Evolutionary conservation across 2,329 filamentous ascomycete genomes (phyloP).

Genomic region (Calonectria henricotiae): DNA sequence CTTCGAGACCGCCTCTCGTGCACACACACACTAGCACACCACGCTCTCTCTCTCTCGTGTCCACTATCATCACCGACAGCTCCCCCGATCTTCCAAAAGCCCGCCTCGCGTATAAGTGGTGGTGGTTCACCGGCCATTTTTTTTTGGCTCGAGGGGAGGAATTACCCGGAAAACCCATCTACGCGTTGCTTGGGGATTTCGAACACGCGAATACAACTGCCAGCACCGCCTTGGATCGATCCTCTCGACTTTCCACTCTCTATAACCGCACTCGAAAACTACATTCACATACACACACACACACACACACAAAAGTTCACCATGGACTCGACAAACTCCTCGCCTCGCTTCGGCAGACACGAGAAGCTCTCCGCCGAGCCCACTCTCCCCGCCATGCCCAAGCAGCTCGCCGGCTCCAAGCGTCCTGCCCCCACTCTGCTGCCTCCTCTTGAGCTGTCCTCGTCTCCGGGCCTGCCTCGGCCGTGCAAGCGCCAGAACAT

Average conservation of each 20-base stretch:
- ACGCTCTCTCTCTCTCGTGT: not conserved
- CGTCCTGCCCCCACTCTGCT: slow-evolving; percentile 79
- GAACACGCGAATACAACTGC: slow-evolving; percentile 22
- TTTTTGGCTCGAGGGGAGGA: slow-evolving; percentile 34
- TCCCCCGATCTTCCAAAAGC: not conserved
- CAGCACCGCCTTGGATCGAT: not conserved
- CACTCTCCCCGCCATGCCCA: slow-evolving; percentile 54
- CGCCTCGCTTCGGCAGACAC: slow-evolving; percentile 51
- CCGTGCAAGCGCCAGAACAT: slow-evolving; percentile 78
- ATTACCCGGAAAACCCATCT: slow-evolving; percentile 7
- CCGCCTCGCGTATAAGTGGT: slow-evolving; percentile 31
- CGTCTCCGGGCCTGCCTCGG: slow-evolving; percentile 81
- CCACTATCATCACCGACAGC: not conserved
- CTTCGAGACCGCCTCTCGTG: slow-evolving; percentile 28
- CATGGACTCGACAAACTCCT: slow-evolving; percentile 60
- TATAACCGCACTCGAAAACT: slow-evolving; percentile 1
- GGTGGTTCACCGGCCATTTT: slow-evolving; percentile 2
- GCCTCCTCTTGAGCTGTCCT: slow-evolving; percentile 87
- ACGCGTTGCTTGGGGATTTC: slow-evolving; percentile 28
- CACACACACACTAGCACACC: not conserved
- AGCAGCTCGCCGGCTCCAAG: slow-evolving; percentile 68
- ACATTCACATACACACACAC: not conserved
- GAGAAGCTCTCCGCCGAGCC: slow-evolving; percentile 55
- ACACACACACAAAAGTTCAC: slow-evolving; percentile 13
- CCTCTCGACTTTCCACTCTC: not conserved